phyloP scores from a whole-genome alignment of 1,284 basidiomycete species.

The Fistulinella staudtii region DNA sequence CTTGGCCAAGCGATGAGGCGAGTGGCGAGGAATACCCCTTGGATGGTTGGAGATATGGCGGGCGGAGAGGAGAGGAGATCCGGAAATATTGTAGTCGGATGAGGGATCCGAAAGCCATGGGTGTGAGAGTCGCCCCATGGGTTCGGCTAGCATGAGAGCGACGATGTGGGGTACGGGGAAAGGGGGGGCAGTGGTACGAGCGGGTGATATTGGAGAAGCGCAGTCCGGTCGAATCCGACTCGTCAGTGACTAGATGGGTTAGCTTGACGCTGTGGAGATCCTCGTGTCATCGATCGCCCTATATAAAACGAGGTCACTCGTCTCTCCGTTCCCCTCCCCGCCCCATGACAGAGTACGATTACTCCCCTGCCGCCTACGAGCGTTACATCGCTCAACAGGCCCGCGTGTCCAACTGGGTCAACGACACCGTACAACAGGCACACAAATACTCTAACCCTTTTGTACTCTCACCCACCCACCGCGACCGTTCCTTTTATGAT shows the following conservation, averaged over 20 bases:
- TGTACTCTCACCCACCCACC: constrained; percentile 25
- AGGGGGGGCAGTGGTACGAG: no score
- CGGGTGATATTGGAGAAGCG: not conserved
- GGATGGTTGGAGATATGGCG: no score
- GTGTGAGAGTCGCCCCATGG: no score
- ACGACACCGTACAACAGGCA: constrained; percentile 22
- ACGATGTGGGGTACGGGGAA: no score
- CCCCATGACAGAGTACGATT: constrained; percentile 54
- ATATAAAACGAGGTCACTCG: constrained; percentile 16
- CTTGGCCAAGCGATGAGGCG: no score
- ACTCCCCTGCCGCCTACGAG: constrained; percentile 49
- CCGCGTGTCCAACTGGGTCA: constrained; percentile 44
- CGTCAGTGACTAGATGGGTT: not conserved
- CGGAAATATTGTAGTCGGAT: no score
- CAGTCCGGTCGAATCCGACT: not conserved
- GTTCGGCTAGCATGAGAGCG: no score
- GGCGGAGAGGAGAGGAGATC: no score
- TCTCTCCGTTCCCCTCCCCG: constrained; percentile 4
- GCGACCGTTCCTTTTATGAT: constrained; percentile 33
- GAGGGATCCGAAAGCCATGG: no score
- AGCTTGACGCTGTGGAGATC: constrained; percentile 7
- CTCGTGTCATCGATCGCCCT: constrained; percentile 5
- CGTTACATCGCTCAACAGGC: constrained; percentile 39
- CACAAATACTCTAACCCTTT: constrained; percentile 31
- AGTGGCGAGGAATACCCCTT: no score